Conservation (phyloP, 192 early-diverging fungal species). For the Funneliformis mosseae region DNA sequence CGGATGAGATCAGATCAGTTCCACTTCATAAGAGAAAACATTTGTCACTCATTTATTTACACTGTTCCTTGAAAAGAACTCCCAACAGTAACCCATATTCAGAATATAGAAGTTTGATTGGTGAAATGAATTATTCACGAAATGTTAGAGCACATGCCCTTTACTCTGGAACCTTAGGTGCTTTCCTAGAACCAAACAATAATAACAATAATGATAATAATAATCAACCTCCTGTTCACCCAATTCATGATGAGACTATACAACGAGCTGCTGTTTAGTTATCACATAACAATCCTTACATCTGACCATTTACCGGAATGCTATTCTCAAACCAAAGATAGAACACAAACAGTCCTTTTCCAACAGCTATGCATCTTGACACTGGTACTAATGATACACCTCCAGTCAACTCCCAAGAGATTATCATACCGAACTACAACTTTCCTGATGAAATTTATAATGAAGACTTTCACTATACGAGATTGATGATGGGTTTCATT, state of each 20-base stretch:
- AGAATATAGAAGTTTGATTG: background rate
- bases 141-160: background rate
- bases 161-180: background rate
- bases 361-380: background rate
- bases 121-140: background rate
- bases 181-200: background rate
- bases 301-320: background rate
- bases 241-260: background rate
- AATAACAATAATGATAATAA: background rate
- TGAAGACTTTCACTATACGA: background rate
- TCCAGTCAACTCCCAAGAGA: background rate
- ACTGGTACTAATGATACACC: background rate
- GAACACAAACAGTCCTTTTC: background rate
- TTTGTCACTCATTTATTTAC: background rate
- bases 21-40: background rate
- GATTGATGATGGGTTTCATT: background rate
- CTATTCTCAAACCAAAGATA: no score
- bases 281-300: background rate
- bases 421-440: background rate
- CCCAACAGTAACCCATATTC: background rate
- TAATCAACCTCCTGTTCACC: no score
- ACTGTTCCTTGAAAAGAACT: background rate
- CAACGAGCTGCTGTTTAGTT: background rate
- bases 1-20: no score
- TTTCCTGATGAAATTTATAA: background rate